Evolutionary conservation across 1,284 basidiomycete species (phyloP), one percentile per base, ranked within the genome.

Genomic region (Leccinum solheimii): DNA sequence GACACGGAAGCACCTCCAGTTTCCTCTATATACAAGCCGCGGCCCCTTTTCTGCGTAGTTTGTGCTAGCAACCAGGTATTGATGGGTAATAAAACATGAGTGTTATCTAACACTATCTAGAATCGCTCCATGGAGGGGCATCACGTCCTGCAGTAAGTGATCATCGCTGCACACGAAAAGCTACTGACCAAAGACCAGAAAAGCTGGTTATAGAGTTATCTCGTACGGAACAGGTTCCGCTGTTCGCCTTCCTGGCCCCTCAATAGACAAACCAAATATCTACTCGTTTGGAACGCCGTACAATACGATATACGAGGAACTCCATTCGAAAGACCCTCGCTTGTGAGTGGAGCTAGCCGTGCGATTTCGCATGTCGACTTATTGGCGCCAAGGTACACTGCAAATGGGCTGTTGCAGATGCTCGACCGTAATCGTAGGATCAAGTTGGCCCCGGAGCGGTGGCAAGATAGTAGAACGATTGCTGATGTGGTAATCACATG

Each of bases 51-150:
- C 78, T 98, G 97, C 73, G 94, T 99, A 10, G 97, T 99, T 30
- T 99, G 97, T 73, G 97, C 97, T 10, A 97, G 94, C 73, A 99
- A 99, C 72, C 94, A 98, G 79, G 95, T 93, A 75, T 68, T 83
- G 77, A 49, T 27, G 32, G 5, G 30, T 52, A 40, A 56, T 16
- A 30, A 10, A 10, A 43, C 13, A 40, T 36, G 56, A 60, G 50
- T 52, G n/a, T 2, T 40, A 51, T 52, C 62, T 70, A 59, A 72
- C 61, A 58, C 50, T 55, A 53, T 76, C 59, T 63, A 99, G 93
- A 99, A 99, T 75, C 90, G 97, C 38, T 98, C 96, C 1, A 99
- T 99, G 97, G 97, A 98, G 76, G 97, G 95, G 0, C 97, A 99
- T 74, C 86, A 90, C 70, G 94, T 97, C 10, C 78, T 99, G 50